A percentile compares a stretch with the other conserved stretches of the same genome.
phyloP scores from a whole-genome alignment of 2,329 filamentous ascomycete species.

The Byssochlamys sp. region DNA sequence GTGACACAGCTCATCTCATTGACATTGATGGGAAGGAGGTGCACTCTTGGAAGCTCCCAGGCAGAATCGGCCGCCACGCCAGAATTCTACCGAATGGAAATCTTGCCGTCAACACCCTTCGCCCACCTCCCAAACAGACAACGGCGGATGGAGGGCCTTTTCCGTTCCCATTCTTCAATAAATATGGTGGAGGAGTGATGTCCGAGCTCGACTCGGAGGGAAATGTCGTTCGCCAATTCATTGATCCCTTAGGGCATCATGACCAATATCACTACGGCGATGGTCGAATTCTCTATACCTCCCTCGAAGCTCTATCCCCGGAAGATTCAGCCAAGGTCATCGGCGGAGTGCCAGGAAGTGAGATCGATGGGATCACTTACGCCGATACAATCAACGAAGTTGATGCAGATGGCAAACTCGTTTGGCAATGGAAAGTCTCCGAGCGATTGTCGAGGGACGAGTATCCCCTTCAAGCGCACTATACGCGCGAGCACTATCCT shows the following conservation, averaged over 20 bases:
- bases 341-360: conserved; percentile 34
- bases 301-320: conserved; percentile 29
- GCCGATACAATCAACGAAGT: conserved; percentile 38
- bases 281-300: conserved; percentile 36
- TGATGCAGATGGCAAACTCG: conserved; percentile 26
- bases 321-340: conserved; percentile 28
- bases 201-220: conserved; percentile 31
- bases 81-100: conserved; percentile 37
- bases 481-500: conserved; percentile 27
- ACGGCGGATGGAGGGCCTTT: conserved; percentile 17
- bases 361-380: conserved; percentile 14
- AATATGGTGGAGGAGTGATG: conserved; percentile 41
- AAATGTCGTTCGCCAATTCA: conserved; percentile 31
- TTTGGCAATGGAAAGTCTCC: conserved; percentile 38
- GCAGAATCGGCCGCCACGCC: conserved; percentile 35
- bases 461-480: conserved; percentile 29
- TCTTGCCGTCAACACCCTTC: conserved; percentile 36
- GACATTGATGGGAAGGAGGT: conserved; percentile 35
- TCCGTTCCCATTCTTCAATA: conserved; percentile 37
- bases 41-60: conserved; percentile 35
- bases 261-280: conserved; percentile 39
- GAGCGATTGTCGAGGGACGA: conserved; percentile 30
- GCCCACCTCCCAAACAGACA: conserved; percentile 18
- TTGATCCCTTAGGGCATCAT: conserved; percentile 37
- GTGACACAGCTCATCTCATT: conserved; percentile 31